Evolutionary conservation across 192 early-diverging fungal genomes (phyloP).

Genomic region (Tieghemiomyces parasiticus): DNA sequence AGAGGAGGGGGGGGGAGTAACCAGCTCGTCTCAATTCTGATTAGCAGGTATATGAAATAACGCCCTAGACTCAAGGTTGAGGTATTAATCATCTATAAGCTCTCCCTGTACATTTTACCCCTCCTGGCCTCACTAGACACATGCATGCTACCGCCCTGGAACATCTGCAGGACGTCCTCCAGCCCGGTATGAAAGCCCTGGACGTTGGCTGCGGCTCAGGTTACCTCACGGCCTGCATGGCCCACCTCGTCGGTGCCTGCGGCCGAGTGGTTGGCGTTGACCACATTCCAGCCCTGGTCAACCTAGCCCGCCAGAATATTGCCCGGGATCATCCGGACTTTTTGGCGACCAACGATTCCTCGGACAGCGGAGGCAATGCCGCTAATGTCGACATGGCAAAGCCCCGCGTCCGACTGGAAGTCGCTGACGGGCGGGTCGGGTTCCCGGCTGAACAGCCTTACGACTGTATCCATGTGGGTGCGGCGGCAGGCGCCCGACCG

Average conservation of each 20-base stretch:
- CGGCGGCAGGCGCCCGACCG: slow-evolving; percentile 38
- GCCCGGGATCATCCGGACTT: slow-evolving; percentile 32
- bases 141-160: slow-evolving; percentile 84
- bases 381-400: no score
- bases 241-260: slow-evolving; percentile 53
- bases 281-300: slow-evolving; percentile 63
- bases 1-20: no score
- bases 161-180: slow-evolving; percentile 38
- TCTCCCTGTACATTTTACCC: neutral
- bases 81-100: neutral
- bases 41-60: no score
- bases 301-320: slow-evolving; percentile 33
- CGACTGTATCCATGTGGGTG: slow-evolving; percentile 83
- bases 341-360: no score
- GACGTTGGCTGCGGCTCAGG: slow-evolving; percentile 85
- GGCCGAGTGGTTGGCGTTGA: slow-evolving; percentile 72
- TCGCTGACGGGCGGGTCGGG: slow-evolving; percentile 68
- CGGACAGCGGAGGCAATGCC: no score
- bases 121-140: slow-evolving; percentile 40
- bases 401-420: slow-evolving; percentile 32
- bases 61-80: no score
- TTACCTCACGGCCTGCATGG: slow-evolving; percentile 72
- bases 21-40: no score
- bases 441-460: slow-evolving; percentile 54
- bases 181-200: slow-evolving; percentile 50